phyloP scores from a whole-genome alignment of 768 basidiomycete species.

The Boletus pseudo-olivaceus region DNA sequence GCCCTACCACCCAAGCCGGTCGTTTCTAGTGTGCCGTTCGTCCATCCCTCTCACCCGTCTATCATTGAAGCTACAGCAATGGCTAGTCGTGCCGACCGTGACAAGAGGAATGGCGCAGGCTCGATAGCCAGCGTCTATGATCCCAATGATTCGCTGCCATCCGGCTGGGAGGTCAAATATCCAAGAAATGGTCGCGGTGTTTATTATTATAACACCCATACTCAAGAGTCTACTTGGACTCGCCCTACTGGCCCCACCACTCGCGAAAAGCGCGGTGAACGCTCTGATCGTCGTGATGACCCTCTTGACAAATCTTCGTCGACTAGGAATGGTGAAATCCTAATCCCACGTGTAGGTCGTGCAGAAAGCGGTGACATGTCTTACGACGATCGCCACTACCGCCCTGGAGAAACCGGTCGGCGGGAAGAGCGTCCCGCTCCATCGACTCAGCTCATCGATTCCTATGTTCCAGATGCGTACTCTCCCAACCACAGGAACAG shows the following conservation, averaged over 20 bases:
- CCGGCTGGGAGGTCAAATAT: slow-evolving; percentile 58
- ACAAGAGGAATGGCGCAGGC: slow-evolving; percentile 39
- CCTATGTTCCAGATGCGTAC: slow-evolving; percentile 29
- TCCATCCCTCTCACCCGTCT: slow-evolving; percentile 54
- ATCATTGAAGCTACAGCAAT: slow-evolving; percentile 62
- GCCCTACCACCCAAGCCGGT: slow-evolving; percentile 67
- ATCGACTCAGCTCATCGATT: slow-evolving; percentile 22
- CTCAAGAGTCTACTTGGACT: slow-evolving; percentile 56
- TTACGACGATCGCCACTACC: slow-evolving; percentile 64
- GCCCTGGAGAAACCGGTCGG: slow-evolving; percentile 39
- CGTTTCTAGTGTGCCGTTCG: slow-evolving; percentile 46
- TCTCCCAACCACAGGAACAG: slow-evolving; percentile 22
- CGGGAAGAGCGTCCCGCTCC: slow-evolving; percentile 26
- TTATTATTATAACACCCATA: slow-evolving; percentile 60
- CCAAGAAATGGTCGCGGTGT: slow-evolving; percentile 45
- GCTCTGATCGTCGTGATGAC: slow-evolving; percentile 26
- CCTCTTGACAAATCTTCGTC: slow-evolving; percentile 24
- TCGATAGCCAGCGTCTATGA: slow-evolving; percentile 27
- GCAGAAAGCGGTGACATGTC: slow-evolving; percentile 37
- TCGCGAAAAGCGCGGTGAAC: slow-evolving; percentile 24
- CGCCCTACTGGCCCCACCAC: slow-evolving; percentile 39
- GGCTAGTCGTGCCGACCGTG: slow-evolving; percentile 44
- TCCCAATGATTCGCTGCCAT: slow-evolving; percentile 41
- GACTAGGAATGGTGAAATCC: slow-evolving; percentile 22
- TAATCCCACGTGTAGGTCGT: slow-evolving; percentile 28